Evolutionary conservation across 768 basidiomycete species (phyloP).

Genomic region (Phlegmacium glaucopus): DNA sequence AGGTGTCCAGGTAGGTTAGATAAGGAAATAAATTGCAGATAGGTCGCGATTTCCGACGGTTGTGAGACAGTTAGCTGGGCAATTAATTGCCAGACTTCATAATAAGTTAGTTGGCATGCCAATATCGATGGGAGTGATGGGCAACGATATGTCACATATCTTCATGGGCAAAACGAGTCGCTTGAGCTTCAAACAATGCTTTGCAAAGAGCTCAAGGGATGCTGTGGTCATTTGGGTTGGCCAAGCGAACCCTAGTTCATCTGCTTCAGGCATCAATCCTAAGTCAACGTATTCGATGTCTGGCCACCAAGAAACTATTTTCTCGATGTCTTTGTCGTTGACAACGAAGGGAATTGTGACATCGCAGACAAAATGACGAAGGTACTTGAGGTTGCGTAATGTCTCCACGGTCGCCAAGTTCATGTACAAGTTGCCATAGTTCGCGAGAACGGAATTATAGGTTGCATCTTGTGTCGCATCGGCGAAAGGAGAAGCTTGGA

Average conservation of each 20-base stretch:
- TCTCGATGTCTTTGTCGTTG: slow-evolving; percentile 34
- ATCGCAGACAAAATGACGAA: slow-evolving; percentile 37
- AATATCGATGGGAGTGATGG: not conserved
- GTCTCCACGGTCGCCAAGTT: slow-evolving; percentile 30
- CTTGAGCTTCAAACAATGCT: slow-evolving; percentile 21
- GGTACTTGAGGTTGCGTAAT: slow-evolving; percentile 29
- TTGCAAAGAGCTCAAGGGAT: slow-evolving; percentile 25
- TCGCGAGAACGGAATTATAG: not conserved
- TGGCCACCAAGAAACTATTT: slow-evolving; percentile 44
- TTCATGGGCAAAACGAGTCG: slow-evolving; percentile 29
- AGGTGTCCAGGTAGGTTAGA: slow-evolving; percentile 31
- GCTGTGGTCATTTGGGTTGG: slow-evolving; percentile 23
- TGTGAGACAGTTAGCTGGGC: slow-evolving; percentile 28
- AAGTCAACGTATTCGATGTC: slow-evolving; percentile 39
- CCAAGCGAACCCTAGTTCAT: slow-evolving; percentile 13
- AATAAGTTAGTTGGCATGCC: slow-evolving; percentile 22
- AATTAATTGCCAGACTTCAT: slow-evolving; percentile 32
- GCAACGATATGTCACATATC: slow-evolving; percentile 9
- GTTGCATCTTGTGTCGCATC: slow-evolving; percentile 1
- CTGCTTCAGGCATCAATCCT: slow-evolving; percentile 25
- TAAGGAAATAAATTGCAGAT: slow-evolving; percentile 38
- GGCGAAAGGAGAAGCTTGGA: slow-evolving; percentile 7
- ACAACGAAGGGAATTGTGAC: slow-evolving; percentile 35
- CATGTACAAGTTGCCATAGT: slow-evolving; percentile 8
- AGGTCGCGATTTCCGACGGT: slow-evolving; percentile 19